phyloP scores from a whole-genome alignment of 208 protist genomes.

The Crithidia acanthocephali region DNA sequence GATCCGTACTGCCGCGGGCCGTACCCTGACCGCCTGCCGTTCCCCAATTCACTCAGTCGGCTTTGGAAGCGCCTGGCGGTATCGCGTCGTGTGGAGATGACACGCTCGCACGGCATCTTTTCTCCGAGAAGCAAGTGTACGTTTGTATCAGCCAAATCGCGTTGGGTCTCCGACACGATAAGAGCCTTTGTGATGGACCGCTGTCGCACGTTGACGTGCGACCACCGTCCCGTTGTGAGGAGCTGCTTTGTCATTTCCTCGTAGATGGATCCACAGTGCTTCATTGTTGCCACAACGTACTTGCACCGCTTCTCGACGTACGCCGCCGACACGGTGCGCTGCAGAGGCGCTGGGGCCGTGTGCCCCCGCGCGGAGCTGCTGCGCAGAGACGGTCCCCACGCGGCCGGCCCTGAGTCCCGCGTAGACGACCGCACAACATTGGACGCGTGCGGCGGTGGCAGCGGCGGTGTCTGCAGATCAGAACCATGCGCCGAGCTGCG shows the following conservation, averaged over 20 bases:
- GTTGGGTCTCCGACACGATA: slow-evolving; percentile 32
- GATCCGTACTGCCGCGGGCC: background rate
- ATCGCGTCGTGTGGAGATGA: slow-evolving; percentile 57
- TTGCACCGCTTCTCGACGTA: slow-evolving; percentile 31
- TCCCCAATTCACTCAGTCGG: slow-evolving; percentile 2
- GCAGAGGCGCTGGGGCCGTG: slow-evolving; percentile 15
- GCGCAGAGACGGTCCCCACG: slow-evolving; percentile 20
- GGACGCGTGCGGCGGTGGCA: background rate
- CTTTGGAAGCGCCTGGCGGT: slow-evolving; percentile 42
- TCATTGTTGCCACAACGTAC: slow-evolving; percentile 67
- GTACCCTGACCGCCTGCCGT: slow-evolving; percentile 4
- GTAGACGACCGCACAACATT: slow-evolving; percentile 8
- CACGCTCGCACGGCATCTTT: slow-evolving; percentile 62
- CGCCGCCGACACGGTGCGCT: slow-evolving; percentile 11
- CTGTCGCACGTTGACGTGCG: slow-evolving; percentile 35
- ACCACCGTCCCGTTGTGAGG: slow-evolving; percentile 55
- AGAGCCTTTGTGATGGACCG: slow-evolving; percentile 43
- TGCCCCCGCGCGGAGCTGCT: slow-evolving; percentile 17
- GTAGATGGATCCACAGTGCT: slow-evolving; percentile 73
- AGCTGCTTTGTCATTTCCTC: slow-evolving; percentile 78
- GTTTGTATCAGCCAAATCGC: slow-evolving; percentile 41
- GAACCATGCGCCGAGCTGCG: background rate
- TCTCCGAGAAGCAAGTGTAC: slow-evolving; percentile 73
- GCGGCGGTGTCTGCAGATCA: background rate
- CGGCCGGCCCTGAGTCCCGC: background rate